Base-by-base conservation (phyloP, 139 green algal genomes). In the Chlorella sp. region DNA sequence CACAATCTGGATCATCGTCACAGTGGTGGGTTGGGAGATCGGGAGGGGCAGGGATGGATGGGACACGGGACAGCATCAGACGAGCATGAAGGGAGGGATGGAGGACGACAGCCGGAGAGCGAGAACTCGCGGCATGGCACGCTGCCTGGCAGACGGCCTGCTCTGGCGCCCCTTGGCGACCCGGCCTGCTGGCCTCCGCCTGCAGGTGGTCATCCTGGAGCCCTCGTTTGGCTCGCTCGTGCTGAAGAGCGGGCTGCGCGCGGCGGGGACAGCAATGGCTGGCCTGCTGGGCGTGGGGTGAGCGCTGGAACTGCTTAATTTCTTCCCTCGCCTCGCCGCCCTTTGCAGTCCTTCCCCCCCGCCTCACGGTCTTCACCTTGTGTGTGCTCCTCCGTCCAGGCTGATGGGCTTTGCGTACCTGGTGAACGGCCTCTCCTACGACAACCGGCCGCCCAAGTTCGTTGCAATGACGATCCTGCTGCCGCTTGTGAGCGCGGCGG, bases 221-320 rank as follows among this genome's bases (percentile, higher is more conserved):
- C 53, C 43, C 2, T 40, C 61, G 3, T 35, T 81, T 50, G 74
- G 74, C 27, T 64, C 64, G 11, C 45, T 73, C 43, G 35, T 81
- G 43, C 67, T 81, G 23, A 73, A 72, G 45, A 63, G 63, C 42
- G 40, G 43, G 11, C 46, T 74, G 64, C 64, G 74, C 58, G 23
- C 75, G 17, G 25, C 68, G 15, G 74, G 74, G 27, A 81, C 74
- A 9, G 65, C 21, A 12, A 27, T 33, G 3, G 74, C 74, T 2
- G 74, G 74, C 12, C 55, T 81, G 46, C 46, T 73, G 35, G 74
- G 74, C 8, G 29, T 81, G 35, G 74, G 64, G 74, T 81, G 67
- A 48, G 60, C 25, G n/a, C n/a, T 45, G n/a, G 50, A 21, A 12
- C 35, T 67, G 43, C 27, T 73, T 73, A 9, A 41, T 43, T 45